Conservation (phyloP, 1,139 yeast genomes). For the Geotrichum candidum region DNA sequence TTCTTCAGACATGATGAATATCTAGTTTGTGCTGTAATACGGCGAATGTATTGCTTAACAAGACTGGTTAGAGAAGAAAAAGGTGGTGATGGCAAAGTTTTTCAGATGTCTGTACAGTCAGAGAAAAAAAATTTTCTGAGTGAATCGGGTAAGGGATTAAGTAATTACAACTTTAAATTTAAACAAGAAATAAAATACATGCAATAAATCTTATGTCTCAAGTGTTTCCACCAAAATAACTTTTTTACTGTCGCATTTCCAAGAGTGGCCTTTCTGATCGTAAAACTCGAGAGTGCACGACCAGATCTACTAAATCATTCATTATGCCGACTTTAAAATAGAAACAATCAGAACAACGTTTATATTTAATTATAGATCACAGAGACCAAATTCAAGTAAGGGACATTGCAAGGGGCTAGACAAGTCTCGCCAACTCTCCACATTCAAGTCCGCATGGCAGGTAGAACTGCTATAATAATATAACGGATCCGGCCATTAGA, state of each 20-base stretch:
- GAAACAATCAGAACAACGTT: background rate
- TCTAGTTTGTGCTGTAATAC: background rate
- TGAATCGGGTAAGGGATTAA: background rate
- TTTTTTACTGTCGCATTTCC: background rate
- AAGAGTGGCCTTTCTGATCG: background rate
- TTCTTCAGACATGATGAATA: slow-evolving; percentile 26
- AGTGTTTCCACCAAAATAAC: background rate
- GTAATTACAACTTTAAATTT: background rate
- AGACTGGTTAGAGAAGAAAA: background rate
- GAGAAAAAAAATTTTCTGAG: background rate
- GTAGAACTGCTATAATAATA: background rate
- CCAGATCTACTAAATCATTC: background rate
- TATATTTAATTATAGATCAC: background rate
- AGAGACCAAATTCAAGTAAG: background rate
- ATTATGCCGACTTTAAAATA: background rate
- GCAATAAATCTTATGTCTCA: too few relatives aligned
- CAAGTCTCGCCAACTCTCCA: background rate
- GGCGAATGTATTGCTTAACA: background rate
- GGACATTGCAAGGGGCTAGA: background rate
- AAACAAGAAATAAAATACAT: too few relatives aligned
- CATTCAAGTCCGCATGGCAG: background rate
- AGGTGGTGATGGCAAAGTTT: background rate
- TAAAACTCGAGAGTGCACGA: background rate
- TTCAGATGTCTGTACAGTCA: background rate
- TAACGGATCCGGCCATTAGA: background rate